Percentiles rank a stretch among this genome's conserved stretches.
Conservation (phyloP, 176 grass and related monocot species). For the Aegilops umbellulata region DNA sequence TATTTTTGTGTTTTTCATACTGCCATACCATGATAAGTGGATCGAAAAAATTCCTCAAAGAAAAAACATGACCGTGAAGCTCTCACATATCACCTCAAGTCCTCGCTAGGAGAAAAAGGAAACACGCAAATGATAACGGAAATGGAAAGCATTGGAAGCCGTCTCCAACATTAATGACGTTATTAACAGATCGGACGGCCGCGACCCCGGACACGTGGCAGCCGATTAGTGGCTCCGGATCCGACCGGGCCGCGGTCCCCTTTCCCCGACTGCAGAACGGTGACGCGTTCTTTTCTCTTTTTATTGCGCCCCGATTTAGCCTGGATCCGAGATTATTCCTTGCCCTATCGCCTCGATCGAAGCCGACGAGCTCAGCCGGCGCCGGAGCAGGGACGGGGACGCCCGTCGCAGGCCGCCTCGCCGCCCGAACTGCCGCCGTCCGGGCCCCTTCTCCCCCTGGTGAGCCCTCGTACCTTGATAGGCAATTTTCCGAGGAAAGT, state of each 20-base stretch:
- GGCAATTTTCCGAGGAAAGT: neutral
- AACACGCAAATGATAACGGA: too few relatives aligned
- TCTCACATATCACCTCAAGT: too few relatives aligned
- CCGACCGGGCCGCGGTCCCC: neutral
- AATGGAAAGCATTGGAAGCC: neutral
- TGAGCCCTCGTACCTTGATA: neutral
- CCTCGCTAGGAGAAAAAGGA: too few relatives aligned
- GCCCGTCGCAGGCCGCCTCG: neutral
- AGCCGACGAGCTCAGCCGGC: neutral
- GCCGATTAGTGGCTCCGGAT: neutral
- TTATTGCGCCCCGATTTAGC: neutral
- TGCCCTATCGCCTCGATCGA: neutral
- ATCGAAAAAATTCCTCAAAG: too few relatives aligned
- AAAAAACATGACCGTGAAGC: too few relatives aligned
- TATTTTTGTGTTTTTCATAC: too few relatives aligned
- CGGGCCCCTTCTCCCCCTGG: neutral
- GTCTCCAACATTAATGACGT: neutral
- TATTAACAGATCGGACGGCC: neutral
- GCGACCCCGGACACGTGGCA: neutral
- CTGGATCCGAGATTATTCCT: neutral
- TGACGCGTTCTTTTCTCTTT: neutral
- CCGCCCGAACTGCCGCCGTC: too few relatives aligned
- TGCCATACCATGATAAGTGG: too few relatives aligned
- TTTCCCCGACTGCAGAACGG: neutral
- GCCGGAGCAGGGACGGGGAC: neutral